These are phyloP conservation scores for Saccharomycopsis lassenensis DNA, from an alignment of 805 yeast species.

Conservation along the genomic window DNA sequence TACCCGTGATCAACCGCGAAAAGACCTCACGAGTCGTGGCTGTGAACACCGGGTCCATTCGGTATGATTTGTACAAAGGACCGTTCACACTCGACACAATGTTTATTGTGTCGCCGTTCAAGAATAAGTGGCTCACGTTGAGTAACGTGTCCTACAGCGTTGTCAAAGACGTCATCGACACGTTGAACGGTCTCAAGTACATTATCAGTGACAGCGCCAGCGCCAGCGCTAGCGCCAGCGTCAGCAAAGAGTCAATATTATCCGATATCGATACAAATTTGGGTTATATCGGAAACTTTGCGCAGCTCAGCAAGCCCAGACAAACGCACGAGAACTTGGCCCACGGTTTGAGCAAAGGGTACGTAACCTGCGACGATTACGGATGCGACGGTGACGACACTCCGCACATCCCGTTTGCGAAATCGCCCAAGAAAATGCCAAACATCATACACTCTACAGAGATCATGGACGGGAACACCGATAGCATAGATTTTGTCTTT, in stretches of 20 bases:
- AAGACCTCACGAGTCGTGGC: conserved; percentile 41
- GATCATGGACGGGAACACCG: conserved; percentile 22
- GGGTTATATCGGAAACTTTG: conserved; percentile 14
- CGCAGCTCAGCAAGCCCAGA: conserved; percentile 16
- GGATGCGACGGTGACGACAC: conserved; percentile 87
- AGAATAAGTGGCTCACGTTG: conserved; percentile 65
- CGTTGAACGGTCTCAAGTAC: conserved; percentile 47
- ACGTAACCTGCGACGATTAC: conserved; percentile 71
- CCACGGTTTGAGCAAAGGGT: conserved; percentile 45
- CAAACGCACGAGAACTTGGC: background rate
- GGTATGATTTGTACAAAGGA: conserved; percentile 81
- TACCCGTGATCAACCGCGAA: conserved; percentile 24
- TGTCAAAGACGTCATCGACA: conserved; percentile 43
- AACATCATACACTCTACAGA: conserved; percentile 56
- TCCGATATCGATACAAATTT: too few species aligned
- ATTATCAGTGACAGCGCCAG: conserved; percentile 22
- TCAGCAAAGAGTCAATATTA: background rate
- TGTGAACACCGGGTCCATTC: conserved; percentile 78
- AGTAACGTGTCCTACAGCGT: conserved; percentile 43
- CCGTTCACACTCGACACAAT: conserved; percentile 72
- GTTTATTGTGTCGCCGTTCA: conserved; percentile 77
- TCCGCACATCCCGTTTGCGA: conserved; percentile 47
- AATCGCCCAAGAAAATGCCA: conserved; percentile 72
- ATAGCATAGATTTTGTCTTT: conserved; percentile 57
- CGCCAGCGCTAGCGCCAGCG: too few species aligned